Conservation (phyloP, 108 stramenopile species). For the Cyclotella kingstonii region DNA sequence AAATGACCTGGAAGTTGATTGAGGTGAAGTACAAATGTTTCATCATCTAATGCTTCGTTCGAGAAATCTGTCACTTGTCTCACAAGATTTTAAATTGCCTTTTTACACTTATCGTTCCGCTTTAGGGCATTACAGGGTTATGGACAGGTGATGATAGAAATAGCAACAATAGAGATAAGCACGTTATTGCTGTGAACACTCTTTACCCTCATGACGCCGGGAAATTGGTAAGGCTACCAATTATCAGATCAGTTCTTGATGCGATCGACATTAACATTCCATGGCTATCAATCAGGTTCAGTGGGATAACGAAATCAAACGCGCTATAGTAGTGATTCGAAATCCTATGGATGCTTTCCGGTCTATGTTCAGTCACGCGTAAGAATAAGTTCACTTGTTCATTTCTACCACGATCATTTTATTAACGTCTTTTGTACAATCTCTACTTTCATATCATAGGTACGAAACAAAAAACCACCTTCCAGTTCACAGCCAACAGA, state of each 20-base stretch:
- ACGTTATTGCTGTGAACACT: slow-evolving; percentile 27
- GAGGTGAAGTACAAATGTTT: not conserved
- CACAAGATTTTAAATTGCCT: too few relatives aligned
- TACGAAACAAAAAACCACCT: slow-evolving; percentile 30
- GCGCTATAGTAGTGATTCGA: slow-evolving; percentile 30
- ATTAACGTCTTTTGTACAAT: not conserved
- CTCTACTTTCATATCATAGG: not conserved
- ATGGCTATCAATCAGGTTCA: slow-evolving; percentile 4
- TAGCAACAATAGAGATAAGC: slow-evolving; percentile 23
- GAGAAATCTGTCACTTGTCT: not conserved
- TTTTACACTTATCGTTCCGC: too few relatives aligned
- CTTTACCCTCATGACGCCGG: slow-evolving; percentile 37
- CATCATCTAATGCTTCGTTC: not conserved
- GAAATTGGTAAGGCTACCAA: slow-evolving; percentile 10
- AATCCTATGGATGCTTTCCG: slow-evolving; percentile 37
- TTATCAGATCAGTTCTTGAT: not conserved
- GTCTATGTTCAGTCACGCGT: slow-evolving; percentile 30
- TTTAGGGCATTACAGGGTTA: slow-evolving; percentile 28
- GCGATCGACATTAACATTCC: not conserved
- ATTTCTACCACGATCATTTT: not conserved
- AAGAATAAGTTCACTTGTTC: slow-evolving; percentile 1
- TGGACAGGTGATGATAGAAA: slow-evolving; percentile 41
- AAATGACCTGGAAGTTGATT: slow-evolving; percentile 34
- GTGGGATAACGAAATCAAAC: slow-evolving; percentile 28
- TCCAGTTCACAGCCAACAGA: slow-evolving; percentile 29